Base-by-base conservation (phyloP, 2,329 filamentous ascomycete species). In the Rutstroemia sp. region DNA sequence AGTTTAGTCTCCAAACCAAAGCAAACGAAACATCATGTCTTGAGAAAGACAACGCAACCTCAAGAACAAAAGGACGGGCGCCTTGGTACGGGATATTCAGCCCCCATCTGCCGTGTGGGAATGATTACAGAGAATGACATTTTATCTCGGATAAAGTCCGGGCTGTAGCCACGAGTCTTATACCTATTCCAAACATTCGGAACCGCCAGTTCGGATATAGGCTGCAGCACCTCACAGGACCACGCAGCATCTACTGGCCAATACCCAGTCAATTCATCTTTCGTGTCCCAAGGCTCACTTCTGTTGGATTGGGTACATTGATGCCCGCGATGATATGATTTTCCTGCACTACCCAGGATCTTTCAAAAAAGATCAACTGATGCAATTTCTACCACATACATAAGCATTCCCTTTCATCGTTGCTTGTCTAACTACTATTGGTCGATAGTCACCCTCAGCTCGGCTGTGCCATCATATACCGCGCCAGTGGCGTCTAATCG, bases 401-500 rank as follows among this genome's bases (percentile, higher is more conserved):
- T 27, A 27, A 8, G 25, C 10, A 12, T 4, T 34, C 9, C 30
- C 30, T 34, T 34, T 34, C 30, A 10, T 34, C 30, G 12, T 12
- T 34, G 10, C 10, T 34, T 4, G 30, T 34, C 10, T 34, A 12
- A 12, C 30, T 34, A 9, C 30, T 34, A 34, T 34, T 34, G 49
- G 53, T 19, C 21, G 45, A 49, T 44, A 47, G 21, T 12, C 12
- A 51, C 34, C 19, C 37, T 51, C 47, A 51, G 53, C 47, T 38
- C 25, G n/a, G 52, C 21, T 37, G 23, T 30, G 27, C 7, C 38
- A 50, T 51, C 18, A 45, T 37, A 41, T 38, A 34, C 38, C 53
- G 53, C 53, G 53, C 27, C 39, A 51, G 6, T 38, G 30, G 53
- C 53, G 53, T 30, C 53, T 56, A 55, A 55, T 56, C 18, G 51